These are phyloP conservation scores for Pontederia crassipes DNA, from an alignment of 176 grass and related monocot genomes.

Conservation along the genomic window DNA sequence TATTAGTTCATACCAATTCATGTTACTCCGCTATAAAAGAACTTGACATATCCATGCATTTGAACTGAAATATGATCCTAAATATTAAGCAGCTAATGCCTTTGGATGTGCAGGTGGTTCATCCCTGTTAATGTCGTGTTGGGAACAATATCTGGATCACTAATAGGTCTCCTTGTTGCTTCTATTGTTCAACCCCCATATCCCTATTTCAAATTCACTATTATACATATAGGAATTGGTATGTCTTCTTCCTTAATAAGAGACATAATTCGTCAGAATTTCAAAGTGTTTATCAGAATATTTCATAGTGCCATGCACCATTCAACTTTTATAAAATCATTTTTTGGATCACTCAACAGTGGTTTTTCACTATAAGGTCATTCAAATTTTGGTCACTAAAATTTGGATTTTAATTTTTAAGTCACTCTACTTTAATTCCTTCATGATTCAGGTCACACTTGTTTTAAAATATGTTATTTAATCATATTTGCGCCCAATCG, in stretches of 20 bases:
- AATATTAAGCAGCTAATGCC: neutral
- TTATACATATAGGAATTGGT: constrained; percentile 98
- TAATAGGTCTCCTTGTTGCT: constrained; percentile 88
- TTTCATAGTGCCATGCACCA: neutral
- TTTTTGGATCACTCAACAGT: no score
- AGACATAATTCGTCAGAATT: neutral
- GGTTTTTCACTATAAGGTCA: no score
- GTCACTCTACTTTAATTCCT: no score
- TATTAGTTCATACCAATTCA: no score
- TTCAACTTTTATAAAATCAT: no score
- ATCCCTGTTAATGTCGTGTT: constrained; percentile 96
- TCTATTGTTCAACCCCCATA: constrained; percentile 77
- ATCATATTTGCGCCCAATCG: no score
- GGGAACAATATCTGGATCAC: constrained; percentile 55
- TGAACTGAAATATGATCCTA: no score
- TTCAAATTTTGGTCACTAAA: no score
- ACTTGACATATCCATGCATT: neutral
- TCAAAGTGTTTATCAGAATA: neutral
- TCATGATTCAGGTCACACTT: no score
- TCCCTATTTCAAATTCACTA: constrained; percentile 97
- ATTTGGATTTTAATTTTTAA: no score
- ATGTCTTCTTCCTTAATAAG: constrained; percentile 12
- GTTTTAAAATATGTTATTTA: no score
- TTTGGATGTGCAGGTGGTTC: constrained; percentile 75
- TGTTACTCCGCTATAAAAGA: neutral